Conservation (phyloP, 2,329 filamentous ascomycete genomes). For the Cladophialophora carrionii region DNA sequence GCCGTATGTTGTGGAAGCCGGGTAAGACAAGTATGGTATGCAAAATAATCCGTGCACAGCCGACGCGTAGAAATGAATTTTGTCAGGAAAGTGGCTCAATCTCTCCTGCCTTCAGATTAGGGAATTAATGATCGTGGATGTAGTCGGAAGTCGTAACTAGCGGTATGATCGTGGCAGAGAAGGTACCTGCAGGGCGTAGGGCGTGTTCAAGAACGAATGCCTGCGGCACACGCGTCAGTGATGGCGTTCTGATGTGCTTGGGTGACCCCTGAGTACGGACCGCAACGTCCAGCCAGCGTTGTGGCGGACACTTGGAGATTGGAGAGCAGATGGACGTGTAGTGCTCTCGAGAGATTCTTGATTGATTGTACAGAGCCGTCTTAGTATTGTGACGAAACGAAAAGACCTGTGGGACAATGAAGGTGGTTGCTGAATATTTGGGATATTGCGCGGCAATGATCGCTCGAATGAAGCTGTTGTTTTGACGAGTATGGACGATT, state of each 20-base stretch:
- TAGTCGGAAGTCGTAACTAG: slow-evolving; percentile 1
- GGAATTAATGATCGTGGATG: slow-evolving; percentile 27
- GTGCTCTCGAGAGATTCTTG: slow-evolving; percentile 14
- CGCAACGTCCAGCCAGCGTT: slow-evolving; percentile 35
- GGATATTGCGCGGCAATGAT: slow-evolving; percentile 37
- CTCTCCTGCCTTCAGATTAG: slow-evolving; percentile 27
- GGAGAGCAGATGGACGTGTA: slow-evolving; percentile 5
- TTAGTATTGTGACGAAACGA: slow-evolving; percentile 14
- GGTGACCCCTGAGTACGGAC: slow-evolving; percentile 19
- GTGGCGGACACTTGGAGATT: slow-evolving; percentile 18
- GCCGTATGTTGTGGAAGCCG: slow-evolving; percentile 24
- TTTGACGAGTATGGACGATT: slow-evolving; percentile 28
- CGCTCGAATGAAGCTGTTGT: slow-evolving; percentile 16
- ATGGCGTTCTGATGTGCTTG: not conserved
- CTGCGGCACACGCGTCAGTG: slow-evolving; percentile 20
- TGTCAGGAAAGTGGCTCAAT: slow-evolving; percentile 15
- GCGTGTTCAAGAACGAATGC: slow-evolving; percentile 19
- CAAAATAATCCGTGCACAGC: slow-evolving; percentile 23
- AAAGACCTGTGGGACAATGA: slow-evolving; percentile 24
- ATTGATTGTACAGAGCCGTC: slow-evolving; percentile 29
- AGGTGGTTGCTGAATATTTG: slow-evolving; percentile 21
- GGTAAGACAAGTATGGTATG: slow-evolving; percentile 11
- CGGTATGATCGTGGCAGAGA: not conserved
- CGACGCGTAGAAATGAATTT: slow-evolving; percentile 28
- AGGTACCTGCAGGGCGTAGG: slow-evolving; percentile 9